These are phyloP conservation scores for Liquidambar formosana DNA, from an alignment of 164 flowering plant species.

Conservation along the genomic window DNA sequence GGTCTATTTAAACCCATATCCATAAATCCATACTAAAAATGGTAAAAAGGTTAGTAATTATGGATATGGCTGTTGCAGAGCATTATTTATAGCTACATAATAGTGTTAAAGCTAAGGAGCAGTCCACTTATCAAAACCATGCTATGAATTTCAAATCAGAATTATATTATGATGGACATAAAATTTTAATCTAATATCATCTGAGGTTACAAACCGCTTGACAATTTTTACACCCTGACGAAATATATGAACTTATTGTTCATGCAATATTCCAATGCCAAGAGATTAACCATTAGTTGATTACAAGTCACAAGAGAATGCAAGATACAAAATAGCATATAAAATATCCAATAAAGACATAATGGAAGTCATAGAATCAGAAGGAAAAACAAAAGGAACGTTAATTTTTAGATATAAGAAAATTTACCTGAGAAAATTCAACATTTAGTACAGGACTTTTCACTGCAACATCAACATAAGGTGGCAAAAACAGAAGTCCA, in stretches of 20 bases:
- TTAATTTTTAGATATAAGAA: background rate
- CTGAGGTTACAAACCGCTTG: too few relatives aligned
- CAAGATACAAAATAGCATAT: background rate
- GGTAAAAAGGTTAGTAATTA: too few relatives aligned
- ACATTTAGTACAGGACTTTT: slow-evolving; percentile 68
- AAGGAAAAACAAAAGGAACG: background rate
- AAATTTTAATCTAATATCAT: too few relatives aligned
- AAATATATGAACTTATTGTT: background rate
- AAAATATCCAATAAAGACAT: background rate
- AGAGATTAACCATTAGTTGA: background rate
- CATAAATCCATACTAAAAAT: background rate
- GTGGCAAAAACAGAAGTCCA: slow-evolving; percentile 74
- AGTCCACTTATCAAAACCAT: too few relatives aligned
- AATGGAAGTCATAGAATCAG: background rate
- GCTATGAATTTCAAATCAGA: too few relatives aligned
- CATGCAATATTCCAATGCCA: background rate
- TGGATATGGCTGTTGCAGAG: too few relatives aligned
- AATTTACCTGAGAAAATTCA: slow-evolving; percentile 81
- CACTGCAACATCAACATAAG: slow-evolving; percentile 72
- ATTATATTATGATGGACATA: too few relatives aligned
- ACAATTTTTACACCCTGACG: background rate
- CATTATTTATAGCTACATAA: slow-evolving; percentile 1
- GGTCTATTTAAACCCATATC: background rate
- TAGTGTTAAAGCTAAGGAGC: background rate
- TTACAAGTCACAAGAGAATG: background rate